These are phyloP conservation scores for Fusarium torreyae DNA, from an alignment of 2,329 filamentous ascomycete species.

Conservation along the genomic window DNA sequence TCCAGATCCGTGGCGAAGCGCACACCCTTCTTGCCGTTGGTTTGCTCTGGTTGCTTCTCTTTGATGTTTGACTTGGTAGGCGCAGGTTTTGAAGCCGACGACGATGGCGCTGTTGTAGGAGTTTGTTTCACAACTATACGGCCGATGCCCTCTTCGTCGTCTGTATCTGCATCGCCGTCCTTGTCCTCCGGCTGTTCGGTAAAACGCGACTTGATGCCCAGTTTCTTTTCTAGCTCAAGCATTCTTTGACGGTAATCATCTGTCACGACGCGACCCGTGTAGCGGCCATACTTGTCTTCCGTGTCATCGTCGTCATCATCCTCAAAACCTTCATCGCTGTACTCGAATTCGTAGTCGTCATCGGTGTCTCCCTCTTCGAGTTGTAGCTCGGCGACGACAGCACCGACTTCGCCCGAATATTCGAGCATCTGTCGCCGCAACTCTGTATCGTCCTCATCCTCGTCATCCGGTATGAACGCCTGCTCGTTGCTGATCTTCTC, in stretches of 20 bases:
- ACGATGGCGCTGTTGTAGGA: conserved; percentile 14
- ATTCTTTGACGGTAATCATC: conserved; percentile 86
- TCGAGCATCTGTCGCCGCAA: conserved; percentile 90
- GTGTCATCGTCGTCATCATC: conserved; percentile 65
- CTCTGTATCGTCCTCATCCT: conserved; percentile 84
- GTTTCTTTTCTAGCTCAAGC: conserved; percentile 84
- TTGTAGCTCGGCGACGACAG: conserved; percentile 92
- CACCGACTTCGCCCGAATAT: conserved; percentile 91
- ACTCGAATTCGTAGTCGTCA: conserved; percentile 70
- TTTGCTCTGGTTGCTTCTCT: conserved; percentile 45
- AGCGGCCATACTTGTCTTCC: conserved; percentile 78
- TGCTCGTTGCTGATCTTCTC: conserved; percentile 62
- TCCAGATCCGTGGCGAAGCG: conserved; percentile 84
- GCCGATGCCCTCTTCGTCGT: conserved; percentile 69
- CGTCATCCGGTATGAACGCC: conserved; percentile 77
- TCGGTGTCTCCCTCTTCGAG: conserved; percentile 77
- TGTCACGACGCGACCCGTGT: conserved; percentile 75
- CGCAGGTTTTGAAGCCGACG: conserved; percentile 42
- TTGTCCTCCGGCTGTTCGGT: conserved; percentile 64
- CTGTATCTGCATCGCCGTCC: conserved; percentile 52
- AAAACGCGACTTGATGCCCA: conserved; percentile 71
- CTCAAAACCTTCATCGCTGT: conserved; percentile 67
- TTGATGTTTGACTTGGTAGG: conserved; percentile 56
- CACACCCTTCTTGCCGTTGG: conserved; percentile 75
- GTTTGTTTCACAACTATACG: conserved; percentile 65